Evolutionary conservation across 1,139 yeast species (phyloP).

Genomic region (Taphrina deformans): DNA sequence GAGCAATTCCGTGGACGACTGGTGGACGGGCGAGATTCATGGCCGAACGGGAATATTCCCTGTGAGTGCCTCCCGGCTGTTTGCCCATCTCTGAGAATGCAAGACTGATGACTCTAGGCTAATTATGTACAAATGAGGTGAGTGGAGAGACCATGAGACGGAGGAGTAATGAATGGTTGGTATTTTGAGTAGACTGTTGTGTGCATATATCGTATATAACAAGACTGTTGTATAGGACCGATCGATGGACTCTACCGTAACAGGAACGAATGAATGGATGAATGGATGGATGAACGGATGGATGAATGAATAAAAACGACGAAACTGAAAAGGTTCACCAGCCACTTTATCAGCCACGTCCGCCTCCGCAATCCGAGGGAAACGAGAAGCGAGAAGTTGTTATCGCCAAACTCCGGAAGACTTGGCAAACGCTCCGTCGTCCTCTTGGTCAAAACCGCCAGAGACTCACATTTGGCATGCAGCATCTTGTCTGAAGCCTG

Average conservation of each 20-base stretch:
- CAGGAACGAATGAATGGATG: too few species aligned
- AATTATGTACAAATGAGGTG: constrained; percentile 11
- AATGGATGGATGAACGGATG: too few species aligned
- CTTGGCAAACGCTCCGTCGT: background rate
- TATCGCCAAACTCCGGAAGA: background rate
- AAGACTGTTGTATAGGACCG: too few species aligned
- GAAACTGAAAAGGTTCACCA: background rate
- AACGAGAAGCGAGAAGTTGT: background rate
- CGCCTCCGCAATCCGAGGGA: background rate
- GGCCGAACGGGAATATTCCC: constrained; percentile 92
- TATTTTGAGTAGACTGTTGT: background rate
- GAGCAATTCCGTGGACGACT: constrained; percentile 84
- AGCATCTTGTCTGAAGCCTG: background rate
- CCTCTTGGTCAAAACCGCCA: too few species aligned
- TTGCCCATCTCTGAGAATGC: background rate
- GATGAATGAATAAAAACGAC: background rate
- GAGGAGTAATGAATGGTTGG: background rate
- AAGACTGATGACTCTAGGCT: background rate
- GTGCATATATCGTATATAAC: background rate
- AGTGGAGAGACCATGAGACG: background rate
- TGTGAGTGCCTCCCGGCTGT: constrained; percentile 53
- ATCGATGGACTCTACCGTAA: too few species aligned
- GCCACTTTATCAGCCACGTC: background rate
- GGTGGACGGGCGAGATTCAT: constrained; percentile 96
- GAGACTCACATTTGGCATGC: background rate